Evolutionary conservation across 495 filamentous ascomycete species (phyloP), one percentile per base, ranked within the genome.

Genomic region (Hyaloscypha finlandica): DNA sequence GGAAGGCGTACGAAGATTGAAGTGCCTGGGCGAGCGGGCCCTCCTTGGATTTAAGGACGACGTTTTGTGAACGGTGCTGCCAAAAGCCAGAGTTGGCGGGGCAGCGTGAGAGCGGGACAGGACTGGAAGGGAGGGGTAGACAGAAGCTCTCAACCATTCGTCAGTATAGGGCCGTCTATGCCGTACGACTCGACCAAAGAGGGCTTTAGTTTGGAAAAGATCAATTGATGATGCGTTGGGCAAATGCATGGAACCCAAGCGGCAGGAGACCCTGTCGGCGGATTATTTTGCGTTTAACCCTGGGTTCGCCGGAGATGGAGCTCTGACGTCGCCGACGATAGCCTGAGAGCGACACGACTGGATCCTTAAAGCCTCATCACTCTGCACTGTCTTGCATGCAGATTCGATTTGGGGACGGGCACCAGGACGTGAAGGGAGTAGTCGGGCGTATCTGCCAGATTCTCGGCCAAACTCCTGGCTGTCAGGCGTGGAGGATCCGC

Each of bases 1-100:
- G 14, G 60, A 58, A 29, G 33, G 48, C 58, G 53, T 61, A 42
- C 31, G 56, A 64, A 65, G 61, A 73, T 35, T 29, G 29, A 48
- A 39, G 52, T 37, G 61, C 39, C 56, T 64, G 67, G 66, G 69
- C 69, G 67, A 68, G 39, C 16, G 64, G 39, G 69, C 69, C 72
- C 70, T 37, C 69, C 68, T 68, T 45, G 63, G 72, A 66, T 35
- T 68, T 66, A 59, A 35, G 55, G 70, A 74, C 72, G 72, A 72
- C 70, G 68, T 72, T 20, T 68, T 74, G 67, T 67, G 52, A 64
- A 58, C 57, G 37, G 33, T 61, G 39, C 29, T 19, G 59, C 16
- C 9, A 16, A 71, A 67, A 63, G 70, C 67, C 70, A 70, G 57
- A 70, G 53, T 70, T 70, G 72, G 69, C 72, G 66, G 67, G 67